These are phyloP conservation scores for Venturia pyrina DNA, from an alignment of 2,329 filamentous ascomycete species.

Conservation along the genomic window DNA sequence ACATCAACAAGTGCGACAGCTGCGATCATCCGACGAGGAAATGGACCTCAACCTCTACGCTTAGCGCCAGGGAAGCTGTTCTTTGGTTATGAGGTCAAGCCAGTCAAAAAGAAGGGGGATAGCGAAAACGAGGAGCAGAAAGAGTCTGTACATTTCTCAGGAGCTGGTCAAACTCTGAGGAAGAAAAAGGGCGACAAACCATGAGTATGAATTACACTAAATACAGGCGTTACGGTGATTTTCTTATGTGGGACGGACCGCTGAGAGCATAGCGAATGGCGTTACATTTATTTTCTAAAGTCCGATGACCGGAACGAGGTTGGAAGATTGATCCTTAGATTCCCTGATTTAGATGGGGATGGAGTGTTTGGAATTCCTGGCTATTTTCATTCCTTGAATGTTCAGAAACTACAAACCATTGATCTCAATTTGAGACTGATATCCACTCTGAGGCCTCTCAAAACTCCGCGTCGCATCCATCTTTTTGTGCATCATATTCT, in stretches of 20 bases:
- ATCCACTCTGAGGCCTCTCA: too few relatives aligned
- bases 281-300: neutral
- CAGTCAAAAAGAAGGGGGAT: constrained; percentile 65
- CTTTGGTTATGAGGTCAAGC: constrained; percentile 90
- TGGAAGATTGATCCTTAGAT: neutral
- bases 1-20: constrained; percentile 32
- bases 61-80: constrained; percentile 85
- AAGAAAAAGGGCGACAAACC: constrained; percentile 55
- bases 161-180: constrained; percentile 70
- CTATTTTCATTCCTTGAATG: too few relatives aligned
- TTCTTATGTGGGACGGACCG: neutral
- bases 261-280: constrained; percentile 10
- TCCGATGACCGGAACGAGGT: neutral
- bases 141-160: constrained; percentile 63
- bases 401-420: too few relatives aligned
- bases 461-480: too few relatives aligned
- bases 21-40: constrained; percentile 42
- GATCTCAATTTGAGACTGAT: too few relatives aligned
- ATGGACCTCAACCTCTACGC: constrained; percentile 78
- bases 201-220: neutral
- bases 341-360: neutral
- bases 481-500: too few relatives aligned
- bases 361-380: too few relatives aligned
- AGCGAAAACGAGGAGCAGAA: constrained; percentile 43
- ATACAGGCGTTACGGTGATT: neutral